Evolutionary conservation across 2,329 filamentous ascomycete genomes (phyloP), one percentile per base, ranked within the genome.

Genomic region (Xylaria multiplex): DNA sequence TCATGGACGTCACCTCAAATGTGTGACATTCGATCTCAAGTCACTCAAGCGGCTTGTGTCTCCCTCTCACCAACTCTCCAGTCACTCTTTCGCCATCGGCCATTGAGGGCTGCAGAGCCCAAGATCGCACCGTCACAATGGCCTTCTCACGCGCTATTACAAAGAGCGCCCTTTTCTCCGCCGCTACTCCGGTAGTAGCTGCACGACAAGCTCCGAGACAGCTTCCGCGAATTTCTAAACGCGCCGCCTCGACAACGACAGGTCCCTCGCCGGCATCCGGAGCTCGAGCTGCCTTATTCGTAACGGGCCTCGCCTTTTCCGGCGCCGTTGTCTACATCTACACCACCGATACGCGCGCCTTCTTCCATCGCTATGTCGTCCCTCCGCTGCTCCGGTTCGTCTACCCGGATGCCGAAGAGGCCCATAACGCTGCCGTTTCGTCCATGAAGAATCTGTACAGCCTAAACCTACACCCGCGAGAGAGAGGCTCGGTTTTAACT

Each of bases 381-480:
- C 89, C 91, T 2, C 91, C 86, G 0, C 75, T 89, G 19, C 76
- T 96, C 4, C 89, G 92, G 56, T 79, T 84, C 59, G 64, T 92
- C 64, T 91, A 88, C 77, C 85, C 90, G 4, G 92, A 96, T 73
- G 91, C 91, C 64, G 96, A 99, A 79, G 93, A 97, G 45, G 96
- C 95, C n/a, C 96, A 99, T 77, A 90, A 96, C 75, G 83, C 85
- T 24, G 92, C 92, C 57, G 93, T 92, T 2, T 81, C 84, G 43
- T 83, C 88, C 6, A 82, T 99, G 74, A 91, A 92, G 79, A 80
- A 82, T 1, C 84, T 97, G 19, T 91, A 96, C 79, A 83, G 84
- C 52, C 85, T 95, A 60, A 90, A 90, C 40, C 79, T 98, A 37
- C 87, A 97, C 77, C 92, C 93, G 3, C 87, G 95, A 64, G 96